Percentiles rank a stretch among this genome's conserved stretches.
Evolutionary conservation across 129 eudicot genomes (phyloP).

Genomic region (Flaveria robusta): DNA sequence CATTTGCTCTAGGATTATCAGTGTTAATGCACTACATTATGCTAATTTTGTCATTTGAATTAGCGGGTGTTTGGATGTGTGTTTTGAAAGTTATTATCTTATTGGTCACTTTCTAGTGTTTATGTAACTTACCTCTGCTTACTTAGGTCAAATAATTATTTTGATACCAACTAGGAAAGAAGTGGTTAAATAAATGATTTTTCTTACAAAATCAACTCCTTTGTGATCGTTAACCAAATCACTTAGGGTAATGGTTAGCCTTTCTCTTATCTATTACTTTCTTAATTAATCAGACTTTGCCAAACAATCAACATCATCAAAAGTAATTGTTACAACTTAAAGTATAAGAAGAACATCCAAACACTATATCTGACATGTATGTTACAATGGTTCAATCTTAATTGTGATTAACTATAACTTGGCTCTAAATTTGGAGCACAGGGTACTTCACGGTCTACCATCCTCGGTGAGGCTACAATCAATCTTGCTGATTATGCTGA

Average conservation of each 20-base stretch:
- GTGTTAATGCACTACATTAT: background rate
- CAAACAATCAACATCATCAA: background rate
- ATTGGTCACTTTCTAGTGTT: background rate
- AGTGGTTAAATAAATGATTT: background rate
- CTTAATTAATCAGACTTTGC: background rate
- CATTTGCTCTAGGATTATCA: background rate
- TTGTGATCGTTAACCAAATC: background rate
- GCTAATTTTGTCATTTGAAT: background rate
- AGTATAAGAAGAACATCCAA: background rate
- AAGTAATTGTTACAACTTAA: background rate
- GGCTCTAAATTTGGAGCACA: conserved; percentile 29
- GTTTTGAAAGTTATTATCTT: background rate
- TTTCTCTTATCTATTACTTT: background rate
- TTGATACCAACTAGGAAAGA: background rate
- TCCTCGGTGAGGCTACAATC: conserved; percentile 88
- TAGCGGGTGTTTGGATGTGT: background rate
- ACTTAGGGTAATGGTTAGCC: background rate
- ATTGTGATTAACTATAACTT: background rate
- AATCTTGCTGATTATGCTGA: conserved; percentile 96
- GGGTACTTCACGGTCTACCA: conserved; percentile 94
- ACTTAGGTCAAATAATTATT: background rate
- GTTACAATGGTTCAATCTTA: background rate
- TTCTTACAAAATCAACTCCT: background rate
- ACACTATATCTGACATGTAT: background rate
- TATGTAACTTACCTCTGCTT: background rate